Base-by-base conservation (phyloP, 108 stramenopile species). In the Seminavis robusta region DNA sequence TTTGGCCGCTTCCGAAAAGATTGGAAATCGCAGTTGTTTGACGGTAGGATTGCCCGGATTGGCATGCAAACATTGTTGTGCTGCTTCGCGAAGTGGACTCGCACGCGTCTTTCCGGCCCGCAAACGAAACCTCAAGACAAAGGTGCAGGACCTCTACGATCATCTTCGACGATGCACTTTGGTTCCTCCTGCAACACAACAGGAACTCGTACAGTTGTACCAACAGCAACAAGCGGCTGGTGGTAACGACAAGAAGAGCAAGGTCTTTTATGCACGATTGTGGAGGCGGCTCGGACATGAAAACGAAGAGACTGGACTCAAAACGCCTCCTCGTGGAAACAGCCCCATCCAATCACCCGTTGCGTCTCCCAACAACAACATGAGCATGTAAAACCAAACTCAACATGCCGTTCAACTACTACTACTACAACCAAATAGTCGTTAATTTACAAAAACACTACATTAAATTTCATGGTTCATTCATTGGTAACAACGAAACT, bases 21-120 rank as follows among this genome's bases (percentile, higher is more conserved):
- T 54, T 1, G 64, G 67, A 0, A 69, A 73, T 39, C 44, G 71
- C 29, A 66, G 59, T 15, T 62, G 29, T 23, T 33, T 79, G 21
- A 56, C 56, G 28, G 26, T 59, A 11, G 77, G 77, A 25, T 26
- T 69, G 4, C 58, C 72, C n/a, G 72, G 72, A 21, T 28, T 73
- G 20, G 63, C 47, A 34, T 79, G 77, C 55, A 34, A 38, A 10
- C 56, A 68, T 59, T 78, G 76, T 34, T 66, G 56, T 42, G 20
- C 34, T n/a, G 23, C 38, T 21, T 26, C 47, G 13, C 36, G 59
- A 23, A 50, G 37, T 11, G 66, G 71, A 15, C 19, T 61, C 6
- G 65, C 64, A 42, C 77, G 63, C 19, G 20, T 79, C 3, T 79
- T 79, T 59, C 72, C 72, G 4, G 52, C 50, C 15, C 24, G 67